Conservation (phyloP, 106 monocot genomes). For the Acorus calamus region DNA sequence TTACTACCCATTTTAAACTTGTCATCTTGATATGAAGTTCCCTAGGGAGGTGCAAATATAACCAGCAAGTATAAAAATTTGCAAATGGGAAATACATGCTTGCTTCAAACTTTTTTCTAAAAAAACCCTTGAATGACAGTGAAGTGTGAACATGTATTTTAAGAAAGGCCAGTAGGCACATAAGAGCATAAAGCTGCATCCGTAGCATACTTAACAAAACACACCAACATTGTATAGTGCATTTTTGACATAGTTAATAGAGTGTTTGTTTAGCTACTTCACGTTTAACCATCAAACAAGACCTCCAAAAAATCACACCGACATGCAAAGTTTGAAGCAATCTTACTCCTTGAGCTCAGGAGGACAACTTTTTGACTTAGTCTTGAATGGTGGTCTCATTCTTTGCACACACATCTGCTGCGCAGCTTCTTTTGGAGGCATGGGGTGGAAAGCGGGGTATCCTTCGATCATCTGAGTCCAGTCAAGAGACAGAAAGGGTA, state of each 20-base stretch:
- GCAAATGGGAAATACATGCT: no score
- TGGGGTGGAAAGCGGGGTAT: constrained; percentile 63
- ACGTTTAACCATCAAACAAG: neutral
- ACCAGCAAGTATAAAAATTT: no score
- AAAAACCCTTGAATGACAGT: no score
- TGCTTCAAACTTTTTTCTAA: no score
- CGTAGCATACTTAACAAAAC: no score
- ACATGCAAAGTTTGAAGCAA: neutral
- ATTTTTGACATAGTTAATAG: neutral
- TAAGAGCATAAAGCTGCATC: no score
- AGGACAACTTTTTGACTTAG: constrained; percentile 52
- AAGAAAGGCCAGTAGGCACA: no score
- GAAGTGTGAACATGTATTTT: no score
- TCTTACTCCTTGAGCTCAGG: constrained; percentile 71
- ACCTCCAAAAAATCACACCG: neutral
- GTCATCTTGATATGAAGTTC: no score
- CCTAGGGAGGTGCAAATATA: no score
- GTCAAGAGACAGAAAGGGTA: constrained; percentile 1
- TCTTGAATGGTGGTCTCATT: constrained; percentile 63
- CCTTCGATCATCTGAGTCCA: constrained; percentile 86
- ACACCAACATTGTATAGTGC: no score
- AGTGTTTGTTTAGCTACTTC: neutral
- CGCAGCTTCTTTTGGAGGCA: constrained; percentile 42
- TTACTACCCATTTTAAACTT: no score
- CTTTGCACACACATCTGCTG: constrained; percentile 77